Percentiles rank a stretch among this genome's conserved stretches.
Conservation (phyloP, 2,329 filamentous ascomycete genomes). For the Stagonosporopsis cucurbitacearum region DNA sequence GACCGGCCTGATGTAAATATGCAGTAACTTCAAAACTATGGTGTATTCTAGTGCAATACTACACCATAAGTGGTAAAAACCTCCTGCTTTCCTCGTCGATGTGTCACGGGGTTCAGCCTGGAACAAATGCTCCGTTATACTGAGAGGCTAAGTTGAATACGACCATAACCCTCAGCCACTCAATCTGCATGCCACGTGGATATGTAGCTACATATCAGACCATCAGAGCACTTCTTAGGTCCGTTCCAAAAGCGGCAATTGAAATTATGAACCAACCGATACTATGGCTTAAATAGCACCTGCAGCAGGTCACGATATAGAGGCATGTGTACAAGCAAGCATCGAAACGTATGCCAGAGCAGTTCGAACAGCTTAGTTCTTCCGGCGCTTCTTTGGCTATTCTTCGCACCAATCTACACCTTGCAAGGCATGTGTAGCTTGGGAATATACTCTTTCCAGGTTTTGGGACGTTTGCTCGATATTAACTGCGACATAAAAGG, state of each 20-base stretch:
- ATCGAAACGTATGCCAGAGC: not conserved
- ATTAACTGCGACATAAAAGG: conserved; percentile 32
- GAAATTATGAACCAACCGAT: not conserved
- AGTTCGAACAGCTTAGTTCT: not conserved
- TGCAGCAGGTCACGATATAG: not conserved
- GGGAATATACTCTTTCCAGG: conserved; percentile 22
- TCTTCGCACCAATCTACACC: conserved; percentile 27
- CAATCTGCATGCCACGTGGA: conserved; percentile 10
- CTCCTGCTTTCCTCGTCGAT: not conserved
- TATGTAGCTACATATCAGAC: conserved; percentile 8
- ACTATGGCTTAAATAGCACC: not conserved
- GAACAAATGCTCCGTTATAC: not conserved
- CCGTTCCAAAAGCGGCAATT: conserved; percentile 13
- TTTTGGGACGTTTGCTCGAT: conserved; percentile 35
- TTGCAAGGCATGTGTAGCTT: conserved; percentile 34
- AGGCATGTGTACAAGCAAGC: not conserved
- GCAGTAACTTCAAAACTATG: too few relatives aligned
- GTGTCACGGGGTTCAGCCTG: not conserved
- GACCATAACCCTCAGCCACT: conserved; percentile 5
- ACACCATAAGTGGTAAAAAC: not conserved
- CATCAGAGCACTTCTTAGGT: not conserved
- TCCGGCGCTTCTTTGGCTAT: conserved; percentile 4
- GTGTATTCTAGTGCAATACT: too few relatives aligned
- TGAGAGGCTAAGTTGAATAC: not conserved
- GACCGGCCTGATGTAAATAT: too few relatives aligned